phyloP scores from a whole-genome alignment of 176 grass and related monocot genomes.

The Poa pratensis region DNA sequence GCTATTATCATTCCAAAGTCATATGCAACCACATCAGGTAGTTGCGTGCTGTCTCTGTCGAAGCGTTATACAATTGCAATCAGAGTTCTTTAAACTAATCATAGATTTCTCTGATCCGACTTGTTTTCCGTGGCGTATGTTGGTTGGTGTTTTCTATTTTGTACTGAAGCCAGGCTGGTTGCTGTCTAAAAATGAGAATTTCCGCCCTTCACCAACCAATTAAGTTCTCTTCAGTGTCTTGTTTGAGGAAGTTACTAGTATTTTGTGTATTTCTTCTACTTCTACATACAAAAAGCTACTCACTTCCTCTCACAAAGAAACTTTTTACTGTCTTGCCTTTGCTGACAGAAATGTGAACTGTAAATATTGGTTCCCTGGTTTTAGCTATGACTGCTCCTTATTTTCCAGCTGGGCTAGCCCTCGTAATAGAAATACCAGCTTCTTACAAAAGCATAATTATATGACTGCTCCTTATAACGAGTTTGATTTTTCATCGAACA shows the following conservation, averaged over 20 bases:
- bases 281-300: not conserved
- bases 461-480: too few species aligned
- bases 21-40: not conserved
- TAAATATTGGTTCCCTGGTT: not conserved
- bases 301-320: not conserved
- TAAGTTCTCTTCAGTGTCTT: not conserved
- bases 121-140: not conserved
- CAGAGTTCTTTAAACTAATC: not conserved
- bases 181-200: conserved; percentile 14
- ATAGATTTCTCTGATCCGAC: not conserved
- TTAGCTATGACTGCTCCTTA: too few species aligned
- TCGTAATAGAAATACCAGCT: too few species aligned
- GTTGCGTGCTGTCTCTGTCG: not conserved
- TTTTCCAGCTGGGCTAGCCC: too few species aligned
- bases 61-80: not conserved
- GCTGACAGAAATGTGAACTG: not conserved
- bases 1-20: conserved; percentile 29
- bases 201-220: conserved; percentile 33
- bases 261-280: too few species aligned
- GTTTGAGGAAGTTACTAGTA: not conserved
- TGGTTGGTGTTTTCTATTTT: not conserved
- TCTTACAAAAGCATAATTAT: too few species aligned
- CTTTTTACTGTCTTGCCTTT: not conserved
- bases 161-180: not conserved
- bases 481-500: not conserved